Conservation (phyloP, 1,284 basidiomycete genomes). For the Microbotryum violaceum region DNA sequence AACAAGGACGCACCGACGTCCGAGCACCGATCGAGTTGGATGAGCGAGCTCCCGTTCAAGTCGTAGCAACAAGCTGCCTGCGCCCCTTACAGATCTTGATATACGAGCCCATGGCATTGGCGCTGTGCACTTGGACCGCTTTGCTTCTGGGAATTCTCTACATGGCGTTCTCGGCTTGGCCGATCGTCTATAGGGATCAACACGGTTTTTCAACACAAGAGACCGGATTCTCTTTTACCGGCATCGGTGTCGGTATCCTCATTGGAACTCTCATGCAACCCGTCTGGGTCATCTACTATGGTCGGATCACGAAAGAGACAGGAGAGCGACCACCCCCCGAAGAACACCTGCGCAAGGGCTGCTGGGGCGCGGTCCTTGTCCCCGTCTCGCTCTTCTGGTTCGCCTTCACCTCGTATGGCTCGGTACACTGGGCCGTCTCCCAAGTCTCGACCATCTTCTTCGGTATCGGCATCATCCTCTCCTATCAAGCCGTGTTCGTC, state of each 20-base stretch:
- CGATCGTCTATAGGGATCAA: slow-evolving; percentile 56
- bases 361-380: slow-evolving; percentile 59
- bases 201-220: slow-evolving; percentile 53
- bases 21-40: slow-evolving; percentile 53
- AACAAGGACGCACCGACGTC: slow-evolving; percentile 49
- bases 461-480: slow-evolving; percentile 52
- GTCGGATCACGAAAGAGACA: slow-evolving; percentile 39
- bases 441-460: slow-evolving; percentile 49
- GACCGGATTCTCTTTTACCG: slow-evolving; percentile 61
- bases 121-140: slow-evolving; percentile 56
- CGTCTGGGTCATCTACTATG: slow-evolving; percentile 51
- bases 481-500: slow-evolving; percentile 62
- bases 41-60: slow-evolving; percentile 45
- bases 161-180: slow-evolving; percentile 56
- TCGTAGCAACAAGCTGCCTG: slow-evolving; percentile 53
- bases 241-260: slow-evolving; percentile 62
- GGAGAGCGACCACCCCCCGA: slow-evolving; percentile 56
- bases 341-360: slow-evolving; percentile 56
- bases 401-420: slow-evolving; percentile 60
- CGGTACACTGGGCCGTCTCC: slow-evolving; percentile 56
- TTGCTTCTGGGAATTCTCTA: slow-evolving; percentile 68
- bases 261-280: slow-evolving; percentile 53
- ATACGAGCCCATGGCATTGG: slow-evolving; percentile 65
- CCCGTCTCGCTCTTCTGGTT: slow-evolving; percentile 63
- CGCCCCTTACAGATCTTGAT: slow-evolving; percentile 66